Evolutionary conservation across 331 rosid genomes (phyloP).

Genomic region (Stylosanthes scabra): DNA sequence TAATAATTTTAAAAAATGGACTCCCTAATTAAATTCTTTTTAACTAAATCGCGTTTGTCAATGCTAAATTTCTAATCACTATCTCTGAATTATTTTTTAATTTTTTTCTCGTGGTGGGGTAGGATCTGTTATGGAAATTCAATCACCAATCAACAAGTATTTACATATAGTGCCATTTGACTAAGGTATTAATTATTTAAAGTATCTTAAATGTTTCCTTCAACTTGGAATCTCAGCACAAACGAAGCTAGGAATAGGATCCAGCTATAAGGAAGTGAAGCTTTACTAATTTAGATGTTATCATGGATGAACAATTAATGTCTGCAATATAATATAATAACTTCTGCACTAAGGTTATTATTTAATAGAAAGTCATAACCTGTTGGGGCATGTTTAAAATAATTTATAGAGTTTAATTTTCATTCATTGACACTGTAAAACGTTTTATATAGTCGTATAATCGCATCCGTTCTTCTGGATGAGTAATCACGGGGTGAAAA

Average conservation of each 20-base stretch:
- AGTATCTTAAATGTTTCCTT: neutral
- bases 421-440: too few relatives aligned
- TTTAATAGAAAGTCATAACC: slow-evolving; percentile 32
- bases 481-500: too few relatives aligned
- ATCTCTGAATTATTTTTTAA: neutral
- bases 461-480: too few relatives aligned
- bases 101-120: neutral
- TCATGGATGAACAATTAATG: neutral
- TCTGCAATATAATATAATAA: neutral
- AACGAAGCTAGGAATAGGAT: neutral
- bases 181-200: neutral
- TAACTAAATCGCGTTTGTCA: neutral
- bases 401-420: neutral
- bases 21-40: too few relatives aligned
- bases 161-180: neutral
- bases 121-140: neutral
- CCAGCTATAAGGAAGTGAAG: neutral
- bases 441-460: too few relatives aligned
- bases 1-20: too few relatives aligned
- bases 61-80: neutral
- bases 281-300: neutral
- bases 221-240: neutral
- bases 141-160: neutral
- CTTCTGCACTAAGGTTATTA: neutral
- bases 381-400: slow-evolving; percentile 2